Evolutionary conservation across 2,329 filamentous ascomycete species (phyloP), one percentile per base, ranked within the genome.

Genomic region (Diplodia sapinea): DNA sequence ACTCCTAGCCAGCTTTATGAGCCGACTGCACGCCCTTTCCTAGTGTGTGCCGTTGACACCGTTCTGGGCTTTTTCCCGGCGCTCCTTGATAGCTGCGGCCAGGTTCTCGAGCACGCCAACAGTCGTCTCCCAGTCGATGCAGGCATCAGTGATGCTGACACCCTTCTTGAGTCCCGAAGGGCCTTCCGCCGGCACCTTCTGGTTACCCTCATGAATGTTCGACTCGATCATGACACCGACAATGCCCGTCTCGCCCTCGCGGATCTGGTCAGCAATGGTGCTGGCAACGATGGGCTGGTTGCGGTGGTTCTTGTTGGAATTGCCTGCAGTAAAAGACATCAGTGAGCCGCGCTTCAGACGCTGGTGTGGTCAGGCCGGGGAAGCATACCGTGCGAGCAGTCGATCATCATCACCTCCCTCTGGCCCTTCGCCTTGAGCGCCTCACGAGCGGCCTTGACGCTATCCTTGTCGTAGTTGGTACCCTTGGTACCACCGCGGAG

Each of bases 171-270:
- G 85, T 8, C 81, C 91, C 0, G 88, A 79, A 8, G 91, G 91
- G 9, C 94, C 94, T 80, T 96, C 92, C 0, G 89, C 79, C 0
- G 93, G 93, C 0, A 96, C 92, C 84, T 97, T 97, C 72, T 84
- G 82, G 75, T 79, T 81, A 74, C 88, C 89, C 82, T 97, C 95
- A 80, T 94, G 89, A 85, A 98, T 94, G 82, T 98, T 94, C 76
- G 93, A 97, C 84, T 99, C 94, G 74, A 99, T 96, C 94, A 99
- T 99, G 77, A 98, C 93, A 78, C 94, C 95, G 71, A 98, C 87
- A 74, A 99, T 96, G 71, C 88, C 90, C 68, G 88, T 90, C 83
- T 99, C 92, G 69, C 94, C 94, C 71, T 91, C 89, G 63, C 91
- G 89, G 71, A 99, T 85, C 83, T 99, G 94, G 66, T 96, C 92